These are phyloP conservation scores for Aspergillus calidoustus DNA, from an alignment of 2,329 filamentous ascomycete genomes.

Conservation along the genomic window DNA sequence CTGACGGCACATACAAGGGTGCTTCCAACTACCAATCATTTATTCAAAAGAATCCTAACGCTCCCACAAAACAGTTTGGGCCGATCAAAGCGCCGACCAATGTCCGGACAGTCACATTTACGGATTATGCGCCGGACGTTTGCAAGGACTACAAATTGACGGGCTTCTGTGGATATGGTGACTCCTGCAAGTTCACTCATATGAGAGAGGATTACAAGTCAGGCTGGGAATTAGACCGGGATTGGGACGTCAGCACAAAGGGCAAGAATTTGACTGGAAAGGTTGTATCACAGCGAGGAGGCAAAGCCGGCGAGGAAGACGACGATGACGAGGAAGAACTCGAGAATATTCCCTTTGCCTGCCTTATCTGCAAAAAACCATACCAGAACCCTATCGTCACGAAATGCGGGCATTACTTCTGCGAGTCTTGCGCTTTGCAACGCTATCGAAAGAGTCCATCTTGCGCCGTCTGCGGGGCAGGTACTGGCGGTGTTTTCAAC, in stretches of 20 bases:
- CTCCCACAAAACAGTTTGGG: conserved; percentile 71
- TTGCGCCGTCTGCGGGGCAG: conserved; percentile 82
- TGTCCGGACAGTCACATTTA: conserved; percentile 86
- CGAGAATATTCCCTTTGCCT: conserved; percentile 86
- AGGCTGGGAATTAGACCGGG: conserved; percentile 92
- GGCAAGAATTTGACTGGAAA: conserved; percentile 52
- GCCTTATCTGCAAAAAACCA: conserved; percentile 78
- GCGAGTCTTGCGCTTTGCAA: conserved; percentile 83
- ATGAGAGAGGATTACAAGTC: conserved; percentile 72
- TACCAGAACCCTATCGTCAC: conserved; percentile 85
- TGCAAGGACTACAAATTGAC: conserved; percentile 94
- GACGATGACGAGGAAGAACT: conserved; percentile 68
- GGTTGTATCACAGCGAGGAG: conserved; percentile 52
- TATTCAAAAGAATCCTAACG: conserved; percentile 80
- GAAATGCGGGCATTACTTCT: conserved; percentile 95
- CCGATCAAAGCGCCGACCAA: conserved; percentile 87
- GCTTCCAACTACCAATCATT: conserved; percentile 73
- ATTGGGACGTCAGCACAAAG: conserved; percentile 86
- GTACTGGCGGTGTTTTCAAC: conserved; percentile 90
- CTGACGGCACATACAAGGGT: conserved; percentile 77
- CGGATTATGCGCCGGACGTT: conserved; percentile 88
- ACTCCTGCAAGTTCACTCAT: conserved; percentile 75
- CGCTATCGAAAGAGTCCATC: conserved; percentile 84
- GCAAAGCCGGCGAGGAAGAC: conserved; percentile 53
- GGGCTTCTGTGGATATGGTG: conserved; percentile 72